Conservation (phyloP, 2,329 filamentous ascomycete species). For the Colletotrichum navitas region DNA sequence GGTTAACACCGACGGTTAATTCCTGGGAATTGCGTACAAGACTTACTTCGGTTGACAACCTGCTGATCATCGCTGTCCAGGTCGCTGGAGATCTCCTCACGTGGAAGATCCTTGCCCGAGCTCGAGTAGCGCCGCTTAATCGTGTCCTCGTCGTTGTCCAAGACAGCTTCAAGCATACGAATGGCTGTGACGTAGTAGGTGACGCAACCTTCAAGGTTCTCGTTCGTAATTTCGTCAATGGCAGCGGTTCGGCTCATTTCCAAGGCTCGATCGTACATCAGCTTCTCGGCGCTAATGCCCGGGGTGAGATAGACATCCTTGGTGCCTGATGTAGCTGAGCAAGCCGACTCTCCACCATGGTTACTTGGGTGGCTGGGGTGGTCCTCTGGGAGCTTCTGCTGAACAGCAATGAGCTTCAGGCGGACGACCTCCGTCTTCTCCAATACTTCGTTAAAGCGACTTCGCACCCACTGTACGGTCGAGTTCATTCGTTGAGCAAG, state of each 20-base stretch:
- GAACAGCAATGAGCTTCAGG: slow-evolving; percentile 86
- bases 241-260: slow-evolving; percentile 97
- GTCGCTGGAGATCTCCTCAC: slow-evolving; percentile 59
- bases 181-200: slow-evolving; percentile 94
- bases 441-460: slow-evolving; percentile 94
- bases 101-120: slow-evolving; percentile 57
- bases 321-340: slow-evolving; percentile 72
- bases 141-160: slow-evolving; percentile 82
- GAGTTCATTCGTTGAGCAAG: slow-evolving; percentile 80
- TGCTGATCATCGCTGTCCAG: slow-evolving; percentile 78
- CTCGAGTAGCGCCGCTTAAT: slow-evolving; percentile 54
- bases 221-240: slow-evolving; percentile 94
- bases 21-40: too few relatives aligned
- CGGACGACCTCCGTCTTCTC: slow-evolving; percentile 97
- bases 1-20: slow-evolving; percentile 44
- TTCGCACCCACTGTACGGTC: slow-evolving; percentile 94
- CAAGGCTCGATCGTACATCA: slow-evolving; percentile 97
- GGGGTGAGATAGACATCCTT: slow-evolving; percentile 88
- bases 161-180: slow-evolving; percentile 92
- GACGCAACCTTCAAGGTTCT: slow-evolving; percentile 88
- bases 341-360: slow-evolving; percentile 70
- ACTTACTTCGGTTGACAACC: slow-evolving; percentile 78
- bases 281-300: slow-evolving; percentile 92
- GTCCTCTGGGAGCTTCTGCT: slow-evolving; percentile 84
- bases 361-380: slow-evolving; percentile 90